Base-by-base conservation (phyloP, 2,329 filamentous ascomycete genomes). In the Dactylella cylindrospora region DNA sequence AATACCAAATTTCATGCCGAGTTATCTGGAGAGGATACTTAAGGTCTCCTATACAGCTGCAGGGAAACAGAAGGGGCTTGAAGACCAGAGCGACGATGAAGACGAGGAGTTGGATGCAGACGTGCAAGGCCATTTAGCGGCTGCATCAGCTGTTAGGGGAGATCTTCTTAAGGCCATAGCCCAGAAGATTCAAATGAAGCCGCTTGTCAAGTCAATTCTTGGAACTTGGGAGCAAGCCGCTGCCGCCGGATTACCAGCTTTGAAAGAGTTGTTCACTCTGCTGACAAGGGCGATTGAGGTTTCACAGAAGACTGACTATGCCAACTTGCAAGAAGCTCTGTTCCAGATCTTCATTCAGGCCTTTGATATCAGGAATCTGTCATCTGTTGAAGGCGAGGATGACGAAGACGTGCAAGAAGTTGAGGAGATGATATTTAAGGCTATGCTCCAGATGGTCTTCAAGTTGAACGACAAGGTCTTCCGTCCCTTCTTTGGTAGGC, bases 391-490 rank as follows among this genome's bases (percentile, higher is more conserved):
- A 33, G 69, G 65, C 28, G 39, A 22, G 9, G 47, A 53, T n/a
- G 70, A 77, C 12, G 73, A 78, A 10, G 75, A 79, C 36, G 72
- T 87, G 4, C 73, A 77, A 15, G 76, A 78, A 33, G 76, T 89
- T 9, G 88, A 95, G 70, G 74, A 76, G 1, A 76, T 77, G 8
- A 70, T 88, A 66, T 85, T 88, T 70, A 80, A 85, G 7, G 82
- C 86, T 9, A 82, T 84, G 0, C 80, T 98, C 59, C 87, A 89
- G 73, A 93, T 96, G 84, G 86, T 95, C 49, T 89, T 95, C 77
- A 97, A 97, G 77, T 81, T 98, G 64, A 97, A 96, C 74, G 93
- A 98, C 71, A 84, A 86, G 0, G 83, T 86, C 0, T 98, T 98
- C 82, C 81, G 90, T 9, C 94, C 93, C 0, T 83, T 98, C 65